Evolutionary conservation across 768 basidiomycete species (phyloP).

Genomic region (Lactarius akahatsu): DNA sequence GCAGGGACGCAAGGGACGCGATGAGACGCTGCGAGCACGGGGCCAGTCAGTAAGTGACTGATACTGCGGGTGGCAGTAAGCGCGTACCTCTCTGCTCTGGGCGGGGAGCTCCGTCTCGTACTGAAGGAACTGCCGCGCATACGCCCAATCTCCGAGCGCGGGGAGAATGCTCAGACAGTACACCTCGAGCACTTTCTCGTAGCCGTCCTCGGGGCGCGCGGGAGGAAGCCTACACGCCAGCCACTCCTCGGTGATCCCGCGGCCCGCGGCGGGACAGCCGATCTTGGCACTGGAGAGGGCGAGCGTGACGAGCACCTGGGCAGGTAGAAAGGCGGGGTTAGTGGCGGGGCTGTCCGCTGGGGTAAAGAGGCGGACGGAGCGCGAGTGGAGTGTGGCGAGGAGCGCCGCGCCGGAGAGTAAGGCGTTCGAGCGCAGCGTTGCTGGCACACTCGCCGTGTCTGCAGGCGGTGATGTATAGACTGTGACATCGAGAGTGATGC

Average conservation of each 20-base stretch:
- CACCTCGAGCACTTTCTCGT: slow-evolving; percentile 72
- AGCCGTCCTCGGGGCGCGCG: slow-evolving; percentile 43
- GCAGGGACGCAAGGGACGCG: slow-evolving; percentile 18
- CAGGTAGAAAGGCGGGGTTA: slow-evolving; percentile 59
- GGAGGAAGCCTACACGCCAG: slow-evolving; percentile 54
- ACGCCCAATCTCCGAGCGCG: slow-evolving; percentile 74
- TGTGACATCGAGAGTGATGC: slow-evolving; percentile 79
- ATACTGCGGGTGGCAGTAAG: slow-evolving; percentile 26
- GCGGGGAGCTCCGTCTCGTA: slow-evolving; percentile 65
- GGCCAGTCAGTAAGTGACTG: slow-evolving; percentile 17
- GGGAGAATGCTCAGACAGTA: slow-evolving; percentile 76
- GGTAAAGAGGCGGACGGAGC: slow-evolving; percentile 68
- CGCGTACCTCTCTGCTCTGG: slow-evolving; percentile 52
- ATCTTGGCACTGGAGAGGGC: slow-evolving; percentile 69
- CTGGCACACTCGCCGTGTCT: slow-evolving; percentile 47
- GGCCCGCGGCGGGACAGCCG: slow-evolving; percentile 57
- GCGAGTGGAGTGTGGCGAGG: slow-evolving; percentile 54
- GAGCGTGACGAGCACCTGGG: slow-evolving; percentile 67
- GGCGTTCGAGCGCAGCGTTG: slow-evolving; percentile 51
- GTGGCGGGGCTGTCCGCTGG: slow-evolving; percentile 44
- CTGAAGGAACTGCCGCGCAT: slow-evolving; percentile 70
- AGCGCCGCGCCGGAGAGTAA: slow-evolving; percentile 59
- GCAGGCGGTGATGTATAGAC: slow-evolving; percentile 57
- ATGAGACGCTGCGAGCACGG: slow-evolving; percentile 14
- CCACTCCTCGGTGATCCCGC: slow-evolving; percentile 77